phyloP scores from a whole-genome alignment of 2,329 filamentous ascomycete genomes.

The Lecanicillium sp. region DNA sequence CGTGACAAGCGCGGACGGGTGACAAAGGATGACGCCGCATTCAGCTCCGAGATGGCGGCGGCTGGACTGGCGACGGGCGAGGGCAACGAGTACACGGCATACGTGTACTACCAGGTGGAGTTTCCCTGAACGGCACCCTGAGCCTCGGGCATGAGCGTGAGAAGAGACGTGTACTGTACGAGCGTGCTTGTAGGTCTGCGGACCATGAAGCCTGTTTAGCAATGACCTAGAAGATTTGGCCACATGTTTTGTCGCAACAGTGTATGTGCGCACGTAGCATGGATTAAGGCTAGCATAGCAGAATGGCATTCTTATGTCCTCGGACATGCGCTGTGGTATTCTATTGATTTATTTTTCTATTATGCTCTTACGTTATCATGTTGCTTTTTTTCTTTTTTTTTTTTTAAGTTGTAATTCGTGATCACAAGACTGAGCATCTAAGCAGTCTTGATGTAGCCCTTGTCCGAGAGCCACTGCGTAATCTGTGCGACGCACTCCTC shows the following conservation, averaged over 20 bases:
- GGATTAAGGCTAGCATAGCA: no score
- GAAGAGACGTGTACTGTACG: slow-evolving; percentile 6
- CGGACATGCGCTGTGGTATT: background rate
- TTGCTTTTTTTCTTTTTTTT: slow-evolving; percentile 1
- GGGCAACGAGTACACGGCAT: slow-evolving; percentile 83
- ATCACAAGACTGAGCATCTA: slow-evolving; percentile 11
- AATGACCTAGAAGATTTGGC: slow-evolving; percentile 5
- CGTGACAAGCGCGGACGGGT: slow-evolving; percentile 90
- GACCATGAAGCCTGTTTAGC: background rate
- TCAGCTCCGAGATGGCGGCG: slow-evolving; percentile 78
- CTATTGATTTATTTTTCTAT: background rate
- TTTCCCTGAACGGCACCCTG: slow-evolving; percentile 55
- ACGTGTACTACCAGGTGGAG: slow-evolving; percentile 95
- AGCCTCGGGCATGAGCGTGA: background rate
- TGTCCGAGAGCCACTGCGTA: slow-evolving; percentile 66
- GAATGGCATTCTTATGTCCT: background rate
- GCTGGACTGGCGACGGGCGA: slow-evolving; percentile 62
- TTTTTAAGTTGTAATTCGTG: background rate
- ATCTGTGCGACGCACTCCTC: slow-evolving; percentile 87
- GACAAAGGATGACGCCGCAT: slow-evolving; percentile 77
- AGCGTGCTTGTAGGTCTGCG: background rate
- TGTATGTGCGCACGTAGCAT: no score
- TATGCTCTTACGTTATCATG: no score
- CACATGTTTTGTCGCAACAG: background rate
- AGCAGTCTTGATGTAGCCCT: slow-evolving; percentile 43